Evolutionary conservation across 768 basidiomycete genomes (phyloP), one percentile per base, ranked within the genome.

Genomic region (Kwoniella newhampshirensis): DNA sequence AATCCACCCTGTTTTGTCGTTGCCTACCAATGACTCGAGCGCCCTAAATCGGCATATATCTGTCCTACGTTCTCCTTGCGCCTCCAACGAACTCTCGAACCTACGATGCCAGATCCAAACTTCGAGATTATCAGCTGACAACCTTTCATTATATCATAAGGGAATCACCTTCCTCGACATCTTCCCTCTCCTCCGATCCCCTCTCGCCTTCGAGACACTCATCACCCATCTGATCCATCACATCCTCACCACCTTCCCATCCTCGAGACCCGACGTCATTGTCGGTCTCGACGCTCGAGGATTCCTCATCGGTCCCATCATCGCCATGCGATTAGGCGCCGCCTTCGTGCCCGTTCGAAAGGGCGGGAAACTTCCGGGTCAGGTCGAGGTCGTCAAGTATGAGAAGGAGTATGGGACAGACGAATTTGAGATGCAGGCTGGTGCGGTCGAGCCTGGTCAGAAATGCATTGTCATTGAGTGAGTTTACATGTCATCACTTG

Each of bases 311-410:
- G 96, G 93, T 1, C 96, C 96, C 1, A 83, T 91, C 64, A 84
- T 99, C 67, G 96, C 96, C 4, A 78, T 90, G 69, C 81, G 94
- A 56, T 80, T 99, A 25, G 89, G 90, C 25, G 92, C 92, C 1
- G 89, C 91, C 11, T 99, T 99, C 65, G 91, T 96, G 2, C 93
- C 96, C 1, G 92, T 98, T 30, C 82, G 96, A 58, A 99, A 99
- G 79, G 79, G 80, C 59, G 93, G 92, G 4, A 99, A 98, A 77
- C 81, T 99, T n/a, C 96, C 96, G 5, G 96, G 96, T 43, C 71
- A 84, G 65, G 88, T 87, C 74, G 81, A 86, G 43, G 80, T 81
- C 28, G 87, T 84, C 2, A 81, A 81, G 20, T 99, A 91, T 66
- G 84, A 86, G 76, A 96, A 96, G 80, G 96, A 99, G 75, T 96